Evolutionary conservation across 2,329 filamentous ascomycete genomes (phyloP), one percentile per base, ranked within the genome.

Genomic region (Hawksworthiomyces lignivorus): DNA sequence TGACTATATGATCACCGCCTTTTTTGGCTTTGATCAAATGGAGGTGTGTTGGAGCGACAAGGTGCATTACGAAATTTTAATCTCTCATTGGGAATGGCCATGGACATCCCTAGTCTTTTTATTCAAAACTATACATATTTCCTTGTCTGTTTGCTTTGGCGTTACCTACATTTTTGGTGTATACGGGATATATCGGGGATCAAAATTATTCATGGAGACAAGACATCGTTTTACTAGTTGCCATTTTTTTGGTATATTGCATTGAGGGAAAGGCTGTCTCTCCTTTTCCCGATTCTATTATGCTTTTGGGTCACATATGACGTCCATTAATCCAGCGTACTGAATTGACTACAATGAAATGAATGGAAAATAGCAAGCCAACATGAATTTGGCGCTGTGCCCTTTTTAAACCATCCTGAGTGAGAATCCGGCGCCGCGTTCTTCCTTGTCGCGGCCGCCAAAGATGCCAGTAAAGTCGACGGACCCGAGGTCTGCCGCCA

Each of bases 401-500:
- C 33, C 1, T 2, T 14, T 15, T 45, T 51, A 69, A 4, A 76
- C 70, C 65, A 88, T 74, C 30, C 82, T 75, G 48, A 88, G 60
- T 11, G 70, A 73, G 62, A 78, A 84, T 8, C 80, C 77, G 26
- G 76, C 82, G 4, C 81, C 80, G 39, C 68, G 69, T 56, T 81
- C 78, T 55, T 82, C 80, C 49, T 68, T 73, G 40, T 81, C 73
- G 26, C 80, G 70, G 3, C 77, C 75, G 10, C 77, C 74, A 59
- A 88, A 87, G 29, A 88, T 81, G 49, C 80, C 75, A 41, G 75
- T 80, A 54, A 87, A 80, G 60, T 88, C 84, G 10, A 74, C 66
- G 3, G 68, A 65, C 0, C 71, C 69, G 4, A 79, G 52, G 5
- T 70, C 66, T 44, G 75, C 76, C 2, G 77, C 77, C 44, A 75